Base-by-base conservation (phyloP, 2,329 filamentous ascomycete species). In the Cordyceps pruinosa region DNA sequence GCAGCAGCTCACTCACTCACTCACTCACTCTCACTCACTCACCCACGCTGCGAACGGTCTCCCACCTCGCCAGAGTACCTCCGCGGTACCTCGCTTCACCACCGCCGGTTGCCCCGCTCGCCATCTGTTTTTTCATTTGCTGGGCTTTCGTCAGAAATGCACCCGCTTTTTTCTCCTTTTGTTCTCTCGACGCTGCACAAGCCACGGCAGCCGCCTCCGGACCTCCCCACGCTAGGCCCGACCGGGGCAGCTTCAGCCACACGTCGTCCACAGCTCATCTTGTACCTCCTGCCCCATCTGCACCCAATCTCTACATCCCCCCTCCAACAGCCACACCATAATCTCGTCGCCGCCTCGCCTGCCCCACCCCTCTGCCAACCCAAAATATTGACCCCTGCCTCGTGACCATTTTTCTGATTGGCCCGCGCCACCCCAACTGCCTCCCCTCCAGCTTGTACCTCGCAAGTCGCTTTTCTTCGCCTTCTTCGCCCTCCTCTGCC, bases 361-460 rank as follows among this genome's bases (percentile, higher is more conserved):
- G 12, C 50, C 26, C 41, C 51, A 19, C 39, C 19, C 4, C 9
- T 15, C 35, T 10, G 7, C 17, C 25, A 44, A 32, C 26, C 35
- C 61, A 69, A 67, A 71, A 69, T 66, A 68, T 69, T 68, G 65
- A 63, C 63, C 32, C 25, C 32, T 66, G 63, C 62, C 60, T 59
- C 63, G 65, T 65, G 68, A 66, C 65, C 68, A 68, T 64, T 70
- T 72, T 73, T 72, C 65, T 73, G 69, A 73, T 73, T 73, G 71
- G 71, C 62, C 66, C 52, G 63, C 57, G 34, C 62, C 65, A 63
- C 66, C 68, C 52, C 41, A 39, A 17, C 32, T 34, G 19, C 28
- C 12, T 28, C 25, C 15, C 34, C 32, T 37, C 23, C 30, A 7
- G 68, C 68, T 69, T 65, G 65, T 69, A 62, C 63, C 63, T 62